Conservation (phyloP, 257 asterid species). For the Buddleja alternifolia region DNA sequence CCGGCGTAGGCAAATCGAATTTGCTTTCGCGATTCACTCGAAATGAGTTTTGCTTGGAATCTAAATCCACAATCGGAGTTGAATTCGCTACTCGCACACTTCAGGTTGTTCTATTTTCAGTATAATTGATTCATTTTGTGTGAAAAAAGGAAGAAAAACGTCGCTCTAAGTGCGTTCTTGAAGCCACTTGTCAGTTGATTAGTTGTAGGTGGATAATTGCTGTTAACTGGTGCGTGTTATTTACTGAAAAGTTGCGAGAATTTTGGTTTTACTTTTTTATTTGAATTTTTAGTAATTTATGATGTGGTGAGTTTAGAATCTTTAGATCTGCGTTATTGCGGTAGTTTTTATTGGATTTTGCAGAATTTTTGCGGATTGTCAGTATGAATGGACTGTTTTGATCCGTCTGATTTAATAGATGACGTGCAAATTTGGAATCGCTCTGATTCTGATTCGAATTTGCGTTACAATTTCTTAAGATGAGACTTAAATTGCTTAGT, state of each 20-base stretch:
- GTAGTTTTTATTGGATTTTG: conserved; percentile 8
- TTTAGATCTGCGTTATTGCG: conserved; percentile 20
- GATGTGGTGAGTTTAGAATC: neutral
- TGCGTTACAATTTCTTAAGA: neutral
- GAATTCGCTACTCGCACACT: conserved; percentile 60
- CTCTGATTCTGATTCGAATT: neutral
- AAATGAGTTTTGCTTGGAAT: conserved; percentile 52
- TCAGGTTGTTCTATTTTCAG: conserved; percentile 39
- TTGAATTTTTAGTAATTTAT: neutral
- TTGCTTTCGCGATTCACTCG: conserved; percentile 57
- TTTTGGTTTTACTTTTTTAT: neutral
- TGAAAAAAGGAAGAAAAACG: neutral
- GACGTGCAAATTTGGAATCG: neutral
- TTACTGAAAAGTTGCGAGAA: conserved; percentile 4
- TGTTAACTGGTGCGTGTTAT: neutral
- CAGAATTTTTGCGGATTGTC: neutral
- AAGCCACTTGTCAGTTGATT: conserved; percentile 17
- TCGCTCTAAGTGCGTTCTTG: neutral
- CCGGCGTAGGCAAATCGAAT: conserved; percentile 55
- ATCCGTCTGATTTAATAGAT: neutral
- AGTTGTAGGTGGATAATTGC: neutral
- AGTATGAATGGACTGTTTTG: neutral
- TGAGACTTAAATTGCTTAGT: neutral
- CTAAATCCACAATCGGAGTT: conserved; percentile 59
- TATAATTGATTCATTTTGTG: neutral